Base-by-base conservation (phyloP, 495 filamentous ascomycete genomes). In the Penicillium bovifimosum region DNA sequence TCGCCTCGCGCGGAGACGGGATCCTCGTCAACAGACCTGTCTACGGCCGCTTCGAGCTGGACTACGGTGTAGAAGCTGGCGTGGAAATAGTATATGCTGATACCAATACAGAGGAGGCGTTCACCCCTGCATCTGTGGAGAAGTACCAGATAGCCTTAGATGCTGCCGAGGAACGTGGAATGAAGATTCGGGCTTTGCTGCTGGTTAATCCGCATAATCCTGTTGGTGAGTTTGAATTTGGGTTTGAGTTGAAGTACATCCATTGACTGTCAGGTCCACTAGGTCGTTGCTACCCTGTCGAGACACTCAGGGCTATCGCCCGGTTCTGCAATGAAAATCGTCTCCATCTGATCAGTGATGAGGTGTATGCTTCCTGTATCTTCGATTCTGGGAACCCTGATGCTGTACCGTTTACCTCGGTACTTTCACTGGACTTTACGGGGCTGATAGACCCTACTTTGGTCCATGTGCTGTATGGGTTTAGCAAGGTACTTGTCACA, bases 341-440 rank as follows among this genome's bases (percentile, higher is more conserved):
- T 16, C 71, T 86, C 10, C 83, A 86, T 58, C 59, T 85, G 6
- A 76, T 85, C 33, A 76, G 74, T 41, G 82, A 86, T 52, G 83
- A 86, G 56, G 71, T 85, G 5, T 85, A 84, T 59, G 82, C 79
- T 5, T 65, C 79, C 4, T 78, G 70, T 14, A 69, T 80, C 0
- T 85, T 75, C 56, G 66, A 69, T 16, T 59, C 67, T 0, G 64
- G 66, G 6, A 57, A 70, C 24, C 55, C 63, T 5, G 42, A 57
- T 0, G 68, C 70, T n/a, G 52, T 68, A 8, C 63, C 65, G 1
- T 86, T 86, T 60, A 69, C 66, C 1, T 81, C 77, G 1, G 66
- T 79, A 6, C 65, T 80, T 0, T 70, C 78, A 0, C 58, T 85
- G 32, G 65, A 78, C 42, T 34, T 60, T 0, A 29, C 45, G 8